Base-by-base conservation (phyloP, 345 rosid species). In the Arabis hirsuta region DNA sequence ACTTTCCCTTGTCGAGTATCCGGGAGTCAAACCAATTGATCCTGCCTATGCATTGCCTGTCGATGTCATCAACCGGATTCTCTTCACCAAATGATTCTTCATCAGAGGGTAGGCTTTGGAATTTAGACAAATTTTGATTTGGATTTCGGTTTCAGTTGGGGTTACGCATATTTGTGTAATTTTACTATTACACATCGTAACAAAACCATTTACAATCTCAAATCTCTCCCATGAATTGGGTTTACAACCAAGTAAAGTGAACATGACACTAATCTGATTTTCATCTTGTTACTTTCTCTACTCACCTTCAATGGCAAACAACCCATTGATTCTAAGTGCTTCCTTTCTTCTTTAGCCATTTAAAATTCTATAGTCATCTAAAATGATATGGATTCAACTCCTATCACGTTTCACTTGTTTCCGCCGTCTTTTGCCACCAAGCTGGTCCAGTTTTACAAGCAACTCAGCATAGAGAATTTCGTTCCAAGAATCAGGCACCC, bases 401-500 rank as follows among this genome's bases (percentile, higher is more conserved):
- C 73, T 66, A 42, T 48, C 6, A 31, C 44, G 13, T 22, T 42
- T 51, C 46, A 12, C 7, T 1, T 57, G 55, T 74, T 74, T 74
- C 67, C 78, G 32, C 38, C 76, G 41, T 55, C 66, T 27, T 6
- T 24, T 62, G 48, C 70, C 46, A 5, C 60, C 48, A 11, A 48
- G 60, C 12, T 60, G 81, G 72, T 65, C 43, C 73, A 86, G 83
- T 38, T 81, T 84, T 48, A 92, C 71, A 3, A 92, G 73, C 39
- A 95, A 79, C 78, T 95, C 87, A 0, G 91, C 92, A 1, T 88
- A 95, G 54, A 95, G 81, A 65, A 95, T 82, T 73, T 91, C 97
- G 39, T 95, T 95, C 99, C 99, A 95, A 0, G 88, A 72, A 62
- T 95, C 99, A 0, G 98, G 99, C 24, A 95, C 98, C 0, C 99